Base-by-base conservation (phyloP, 441 rosid species). In the Pelargonium myrrhifolium region DNA sequence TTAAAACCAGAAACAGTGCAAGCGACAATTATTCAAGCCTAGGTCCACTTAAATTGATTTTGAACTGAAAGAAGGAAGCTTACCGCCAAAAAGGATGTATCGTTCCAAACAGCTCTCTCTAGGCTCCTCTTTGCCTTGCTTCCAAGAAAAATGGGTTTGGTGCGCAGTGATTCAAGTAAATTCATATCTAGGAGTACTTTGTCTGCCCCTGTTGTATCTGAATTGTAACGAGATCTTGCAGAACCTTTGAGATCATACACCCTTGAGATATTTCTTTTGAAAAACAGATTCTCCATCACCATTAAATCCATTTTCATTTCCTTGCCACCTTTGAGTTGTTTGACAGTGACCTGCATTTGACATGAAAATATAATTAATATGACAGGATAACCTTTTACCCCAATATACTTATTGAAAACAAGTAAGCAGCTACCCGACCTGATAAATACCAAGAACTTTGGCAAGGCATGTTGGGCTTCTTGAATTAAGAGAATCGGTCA, bases 81-180 rank as follows among this genome's bases (percentile, higher is more conserved):
- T 81, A 95, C 99, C 0, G 98, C 99, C 70, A 95, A 98, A 74
- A 95, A 95, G 56, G 89, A 78, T 73, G 99, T 89, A 67, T 95
- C 98, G 7, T 95, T 95, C 99, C 99, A 95, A 63, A 92, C 94
- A 2, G 97, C 99, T 84, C 98, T 86, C 80, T 95, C 97, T 74
- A 95, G 76, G 75, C 90, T 61, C 35, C 96, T 81, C 80, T 95
- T 92, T 62, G 98, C 97, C 81, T 90, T 90, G 81, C 84, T 92
- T 65, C 97, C 90, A 15, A 95, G 96, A 61, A 90, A 95, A 71
- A 95, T 92, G 21, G 99, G 99, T 68, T 85, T 85, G 64, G 98
- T 95, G 65, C 91, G 95, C 98, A 95, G 92, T 45, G 95, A 87
- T 83, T 95, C 99, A 68, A 95, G 90, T 80, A 92, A 86, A 80